Base-by-base conservation (phyloP, 2,329 filamentous ascomycete species). In the Sclerotinia trifoliorum region DNA sequence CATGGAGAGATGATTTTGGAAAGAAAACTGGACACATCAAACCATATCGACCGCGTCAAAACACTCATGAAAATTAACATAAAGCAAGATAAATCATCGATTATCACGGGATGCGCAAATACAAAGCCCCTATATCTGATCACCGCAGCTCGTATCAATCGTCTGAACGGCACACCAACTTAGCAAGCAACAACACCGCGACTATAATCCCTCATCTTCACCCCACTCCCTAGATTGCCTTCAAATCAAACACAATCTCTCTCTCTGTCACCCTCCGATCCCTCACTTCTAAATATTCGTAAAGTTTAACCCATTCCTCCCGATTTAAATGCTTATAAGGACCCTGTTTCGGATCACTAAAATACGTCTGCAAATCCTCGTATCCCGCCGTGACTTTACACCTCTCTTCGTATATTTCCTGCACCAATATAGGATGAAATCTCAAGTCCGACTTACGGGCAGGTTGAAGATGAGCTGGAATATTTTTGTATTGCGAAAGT, bases 341-440 rank as follows among this genome's bases (percentile, higher is more conserved):
- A 39, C 46, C 60, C 10, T 51, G 21, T 62, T 62, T 62, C 4
- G 60, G 60, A 19, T 51, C 46, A 39, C n/a, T 24, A 51, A 39
- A 51, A 51, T 62, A 62, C 10, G 17, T 29, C 46, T 39, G 29
- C 13, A 62, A 26, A 39, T 51, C 15, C 19, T 51, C 46, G 26
- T 62, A 62, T 5, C 46, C 51, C 24, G n/a, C 21, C 0, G 35
- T 21, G 6, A 65, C 44, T 13, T 56, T 65, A 35, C 39, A 42
- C 19, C 62, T 65, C 24, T 65, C 49, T 44, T 56, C 39, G 2
- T 44, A 42, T 15, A 65, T 56, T 19, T 65, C 24, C 49, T 42
- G n/a, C 17, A 54, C 51, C 32, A 42, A n/a, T 1, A 32, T 56
- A 1, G 60, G 60, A 4, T 35, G 21, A 24, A 51, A 62, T 39